A percentile compares a stretch with the other conserved stretches of the same genome.
phyloP scores from a whole-genome alignment of 192 early-diverging fungal species.

The Podila clonocystis region DNA sequence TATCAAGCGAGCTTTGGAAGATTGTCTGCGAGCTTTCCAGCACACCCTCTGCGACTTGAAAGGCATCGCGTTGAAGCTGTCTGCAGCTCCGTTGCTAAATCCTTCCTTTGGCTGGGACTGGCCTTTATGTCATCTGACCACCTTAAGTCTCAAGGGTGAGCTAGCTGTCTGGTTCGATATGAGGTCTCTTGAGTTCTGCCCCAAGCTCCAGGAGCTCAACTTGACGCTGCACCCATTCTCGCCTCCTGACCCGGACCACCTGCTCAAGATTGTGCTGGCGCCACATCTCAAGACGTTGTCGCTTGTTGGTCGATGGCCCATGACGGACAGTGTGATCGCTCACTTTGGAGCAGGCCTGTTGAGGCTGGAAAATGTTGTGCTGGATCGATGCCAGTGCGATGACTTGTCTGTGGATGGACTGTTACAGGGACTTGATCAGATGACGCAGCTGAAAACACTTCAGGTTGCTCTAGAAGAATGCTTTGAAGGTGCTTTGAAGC shows the following conservation, averaged over 20 bases:
- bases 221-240: slow-evolving; percentile 34
- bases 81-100: neutral
- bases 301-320: slow-evolving; percentile 19
- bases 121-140: slow-evolving; percentile 10
- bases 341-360: neutral
- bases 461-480: slow-evolving; percentile 7
- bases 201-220: slow-evolving; percentile 18
- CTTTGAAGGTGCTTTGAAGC: neutral
- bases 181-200: slow-evolving; percentile 24
- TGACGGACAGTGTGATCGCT: slow-evolving; percentile 12
- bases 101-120: slow-evolving; percentile 35
- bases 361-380: neutral
- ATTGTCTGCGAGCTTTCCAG: slow-evolving; percentile 30
- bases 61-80: slow-evolving; percentile 24
- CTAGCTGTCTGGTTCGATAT: slow-evolving; percentile 34
- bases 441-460: neutral
- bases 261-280: slow-evolving; percentile 10
- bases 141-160: slow-evolving; percentile 26
- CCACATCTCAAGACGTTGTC: slow-evolving; percentile 11
- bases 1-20: slow-evolving; percentile 16
- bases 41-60: slow-evolving; percentile 26
- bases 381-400: slow-evolving; percentile 22
- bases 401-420: slow-evolving; percentile 14
- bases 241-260: slow-evolving; percentile 17
- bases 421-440: slow-evolving; percentile 14